These are phyloP conservation scores for Clonostachys chloroleuca DNA, from an alignment of 2,329 filamentous ascomycete species.

Conservation along the genomic window DNA sequence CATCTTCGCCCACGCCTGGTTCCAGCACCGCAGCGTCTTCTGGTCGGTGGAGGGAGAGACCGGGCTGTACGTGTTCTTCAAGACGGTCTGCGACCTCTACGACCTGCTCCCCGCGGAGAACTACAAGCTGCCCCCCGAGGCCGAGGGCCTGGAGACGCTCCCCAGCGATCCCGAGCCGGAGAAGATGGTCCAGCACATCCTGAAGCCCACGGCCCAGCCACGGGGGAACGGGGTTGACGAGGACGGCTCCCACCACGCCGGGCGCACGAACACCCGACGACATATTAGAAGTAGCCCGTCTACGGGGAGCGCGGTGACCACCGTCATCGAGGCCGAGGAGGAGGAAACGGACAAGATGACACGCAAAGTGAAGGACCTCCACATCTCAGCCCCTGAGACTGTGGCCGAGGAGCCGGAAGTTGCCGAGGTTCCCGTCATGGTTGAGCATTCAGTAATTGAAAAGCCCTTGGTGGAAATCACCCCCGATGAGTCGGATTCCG, in stretches of 20 bases:
- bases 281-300: slow-evolving; percentile 79
- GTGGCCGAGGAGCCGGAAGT: slow-evolving; percentile 46
- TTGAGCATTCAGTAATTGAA: slow-evolving; percentile 17
- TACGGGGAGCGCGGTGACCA: slow-evolving; percentile 72
- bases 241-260: slow-evolving; percentile 45
- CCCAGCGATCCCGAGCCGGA: slow-evolving; percentile 33
- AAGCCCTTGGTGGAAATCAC: not conserved
- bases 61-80: slow-evolving; percentile 95
- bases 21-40: slow-evolving; percentile 91
- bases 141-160: slow-evolving; percentile 70
- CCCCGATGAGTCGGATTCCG: slow-evolving; percentile 2
- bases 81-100: slow-evolving; percentile 92
- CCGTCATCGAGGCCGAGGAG: slow-evolving; percentile 79
- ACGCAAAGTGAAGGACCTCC: slow-evolving; percentile 39
- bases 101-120: slow-evolving; percentile 87
- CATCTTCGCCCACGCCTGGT: slow-evolving; percentile 99
- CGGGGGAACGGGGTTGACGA: not conserved
- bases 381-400: slow-evolving; percentile 48
- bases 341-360: slow-evolving; percentile 54
- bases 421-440: slow-evolving; percentile 34
- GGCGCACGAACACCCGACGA: slow-evolving; percentile 70
- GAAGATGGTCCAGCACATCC: slow-evolving; percentile 24
- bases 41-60: slow-evolving; percentile 88
- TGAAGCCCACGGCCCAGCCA: slow-evolving; percentile 24
- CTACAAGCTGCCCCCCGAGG: slow-evolving; percentile 91